Evolutionary conservation across 2,329 filamentous ascomycete genomes (phyloP), one percentile per base, ranked within the genome.

Genomic region (Nemania diffusa): DNA sequence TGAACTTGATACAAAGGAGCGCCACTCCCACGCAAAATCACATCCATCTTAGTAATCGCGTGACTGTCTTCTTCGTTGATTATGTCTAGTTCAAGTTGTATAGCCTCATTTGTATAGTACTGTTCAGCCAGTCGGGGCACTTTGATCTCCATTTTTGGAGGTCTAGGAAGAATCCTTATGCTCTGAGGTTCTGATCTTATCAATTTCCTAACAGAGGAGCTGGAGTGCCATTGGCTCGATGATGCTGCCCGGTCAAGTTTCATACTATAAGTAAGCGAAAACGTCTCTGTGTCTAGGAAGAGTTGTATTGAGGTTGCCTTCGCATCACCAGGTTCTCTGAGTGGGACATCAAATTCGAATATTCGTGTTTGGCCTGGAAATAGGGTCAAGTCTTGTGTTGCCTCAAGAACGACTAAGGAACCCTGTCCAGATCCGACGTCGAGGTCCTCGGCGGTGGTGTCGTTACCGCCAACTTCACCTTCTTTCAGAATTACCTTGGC

Each of bases 71-170:
- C 96, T 56, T 90, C 90, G 72, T 99, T 99, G 64, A 89, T 75
- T 2, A 97, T 81, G 50, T 91, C 87, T 44, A 98, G 83, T 0
- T 85, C 81, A 24, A 98, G 78, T 6, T 82, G 82, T 29, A 97
- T 87, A 0, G 82, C 78, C 80, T 99, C 96, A 73, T 97, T 91
- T 1, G 92, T 92, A 76, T 97, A 98, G 78, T 95, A 97, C 62
- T 94, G 90, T 13, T 88, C 85, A 64, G 85, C 83, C 7, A 90
- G 79, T 46, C 88, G 85, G 1, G 87, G 82, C 9, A 93, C 81
- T 27, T 82, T 85, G 52, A 99, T 88, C 72, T 93, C 90, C 82
- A 99, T 89, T 79, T 97, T 98, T 0, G 96, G 96, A 29, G 95
- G 96, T 71, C 97, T 92, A 1, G 96, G 95, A 61, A 94, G 84